Evolutionary conservation across 2,329 filamentous ascomycete species (phyloP).

Genomic region (Pseudomassariella vexata): DNA sequence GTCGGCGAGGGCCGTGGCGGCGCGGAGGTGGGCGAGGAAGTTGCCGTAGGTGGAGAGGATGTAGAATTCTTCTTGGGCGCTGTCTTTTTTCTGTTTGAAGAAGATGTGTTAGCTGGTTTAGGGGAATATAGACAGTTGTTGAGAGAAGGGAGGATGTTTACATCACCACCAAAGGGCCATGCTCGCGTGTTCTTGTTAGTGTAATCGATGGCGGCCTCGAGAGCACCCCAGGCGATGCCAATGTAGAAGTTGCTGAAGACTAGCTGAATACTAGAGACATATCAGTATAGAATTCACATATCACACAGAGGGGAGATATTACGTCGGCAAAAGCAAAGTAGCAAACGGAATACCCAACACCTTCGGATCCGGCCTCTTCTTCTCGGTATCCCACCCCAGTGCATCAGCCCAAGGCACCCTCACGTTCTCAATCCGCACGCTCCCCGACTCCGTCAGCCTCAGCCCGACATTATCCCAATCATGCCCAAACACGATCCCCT

Average conservation of each 20-base stretch:
- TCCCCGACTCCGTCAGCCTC: constrained; percentile 58
- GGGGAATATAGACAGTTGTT: too few species aligned
- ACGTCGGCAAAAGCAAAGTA: constrained; percentile 54
- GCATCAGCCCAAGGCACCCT: constrained; percentile 54
- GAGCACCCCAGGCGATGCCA: too few species aligned
- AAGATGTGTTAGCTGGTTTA: too few species aligned
- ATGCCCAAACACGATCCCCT: constrained; percentile 50
- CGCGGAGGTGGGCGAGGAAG: constrained; percentile 56
- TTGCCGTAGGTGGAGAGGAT: constrained; percentile 60
- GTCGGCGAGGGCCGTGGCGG: constrained; percentile 53
- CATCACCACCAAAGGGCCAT: constrained; percentile 60
- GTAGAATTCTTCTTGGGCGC: constrained; percentile 59
- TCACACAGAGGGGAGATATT: constrained; percentile 11
- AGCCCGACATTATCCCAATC: constrained; percentile 63
- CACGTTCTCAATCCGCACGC: constrained; percentile 55
- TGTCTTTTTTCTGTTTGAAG: constrained; percentile 50
- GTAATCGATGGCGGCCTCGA: constrained; percentile 50
- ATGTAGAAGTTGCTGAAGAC: constrained; percentile 64
- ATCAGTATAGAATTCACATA: background rate
- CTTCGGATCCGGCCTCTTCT: constrained; percentile 43
- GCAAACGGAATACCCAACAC: constrained; percentile 49
- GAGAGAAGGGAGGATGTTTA: too few species aligned
- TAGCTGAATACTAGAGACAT: constrained; percentile 46
- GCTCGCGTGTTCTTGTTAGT: constrained; percentile 51
- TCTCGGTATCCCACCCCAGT: constrained; percentile 49